These are phyloP conservation scores for Allium cepa DNA, from an alignment of 106 monocot genomes.

Conservation along the genomic window DNA sequence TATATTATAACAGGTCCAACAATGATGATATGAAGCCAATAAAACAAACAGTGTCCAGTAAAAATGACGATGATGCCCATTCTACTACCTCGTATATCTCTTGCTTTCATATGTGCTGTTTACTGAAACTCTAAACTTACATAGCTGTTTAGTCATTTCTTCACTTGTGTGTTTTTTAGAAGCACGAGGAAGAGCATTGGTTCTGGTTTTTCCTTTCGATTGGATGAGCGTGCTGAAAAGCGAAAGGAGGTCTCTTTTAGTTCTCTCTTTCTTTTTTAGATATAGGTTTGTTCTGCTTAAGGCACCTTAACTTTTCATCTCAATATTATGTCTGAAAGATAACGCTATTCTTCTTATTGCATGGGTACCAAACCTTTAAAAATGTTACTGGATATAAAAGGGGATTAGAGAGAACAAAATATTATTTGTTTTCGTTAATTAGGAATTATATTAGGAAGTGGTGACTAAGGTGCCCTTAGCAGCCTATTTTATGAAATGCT, in stretches of 20 bases:
- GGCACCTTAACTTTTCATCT: too few species aligned
- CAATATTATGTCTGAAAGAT: too few species aligned
- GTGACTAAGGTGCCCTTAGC: too few species aligned
- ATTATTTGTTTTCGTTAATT: not conserved
- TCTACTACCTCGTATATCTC: constrained; percentile 45
- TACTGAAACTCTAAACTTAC: too few species aligned
- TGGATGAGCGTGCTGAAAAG: constrained; percentile 90
- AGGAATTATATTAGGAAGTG: not conserved
- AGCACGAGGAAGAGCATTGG: constrained; percentile 31
- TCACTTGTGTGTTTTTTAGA: constrained; percentile 18
- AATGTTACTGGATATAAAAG: too few species aligned
- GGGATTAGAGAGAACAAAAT: too few species aligned
- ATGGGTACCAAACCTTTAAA: too few species aligned
- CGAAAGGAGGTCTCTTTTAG: constrained; percentile 61
- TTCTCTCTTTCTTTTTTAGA: not conserved
- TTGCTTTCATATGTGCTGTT: constrained; percentile 2
- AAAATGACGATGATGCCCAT: constrained; percentile 41
- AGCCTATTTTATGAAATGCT: too few species aligned
- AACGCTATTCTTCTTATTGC: too few species aligned
- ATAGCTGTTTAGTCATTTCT: too few species aligned
- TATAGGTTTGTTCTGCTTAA: too few species aligned
- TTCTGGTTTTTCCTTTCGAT: constrained; percentile 64
- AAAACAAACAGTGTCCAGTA: constrained; percentile 16
- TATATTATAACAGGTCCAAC: constrained; percentile 25
- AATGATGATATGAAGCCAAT: constrained; percentile 12